phyloP scores from a whole-genome alignment of 2,329 filamentous ascomycete species.

The Aspergillus phoenicis region DNA sequence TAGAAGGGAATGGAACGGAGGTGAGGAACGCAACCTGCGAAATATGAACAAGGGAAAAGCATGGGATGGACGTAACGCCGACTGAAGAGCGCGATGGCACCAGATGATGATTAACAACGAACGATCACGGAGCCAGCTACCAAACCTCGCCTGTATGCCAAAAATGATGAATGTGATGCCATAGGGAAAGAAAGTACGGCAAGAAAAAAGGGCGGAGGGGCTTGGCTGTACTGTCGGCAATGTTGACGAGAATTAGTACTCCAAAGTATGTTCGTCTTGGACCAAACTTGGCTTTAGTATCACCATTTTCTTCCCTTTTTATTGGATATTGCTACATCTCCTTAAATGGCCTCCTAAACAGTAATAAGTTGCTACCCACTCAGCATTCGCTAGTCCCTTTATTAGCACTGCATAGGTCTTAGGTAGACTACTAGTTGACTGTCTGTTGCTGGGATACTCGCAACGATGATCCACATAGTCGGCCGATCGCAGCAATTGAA shows the following conservation, averaged over 20 bases:
- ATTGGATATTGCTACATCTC: neutral
- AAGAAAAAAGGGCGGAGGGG: neutral
- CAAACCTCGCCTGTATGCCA: neutral
- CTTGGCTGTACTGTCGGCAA: neutral
- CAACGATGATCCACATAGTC: neutral
- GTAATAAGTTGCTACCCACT: neutral
- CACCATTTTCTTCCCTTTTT: neutral
- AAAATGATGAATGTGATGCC: neutral
- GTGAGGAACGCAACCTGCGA: slow-evolving; percentile 21
- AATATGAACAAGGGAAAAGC: neutral
- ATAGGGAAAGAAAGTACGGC: neutral
- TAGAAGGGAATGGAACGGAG: slow-evolving; percentile 26
- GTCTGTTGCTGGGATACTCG: neutral
- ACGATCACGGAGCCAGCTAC: neutral
- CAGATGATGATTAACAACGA: neutral
- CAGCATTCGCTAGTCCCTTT: neutral
- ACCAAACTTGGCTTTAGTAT: neutral
- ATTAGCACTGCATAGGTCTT: neutral
- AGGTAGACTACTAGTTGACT: neutral
- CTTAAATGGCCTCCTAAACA: neutral
- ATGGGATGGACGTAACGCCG: neutral
- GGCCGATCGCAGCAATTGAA: neutral
- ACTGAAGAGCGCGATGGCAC: neutral
- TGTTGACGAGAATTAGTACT: neutral
- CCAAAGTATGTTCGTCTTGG: neutral